Base-by-base conservation (phyloP, 164 flowering plant genomes). In the Umbellularia californica region DNA sequence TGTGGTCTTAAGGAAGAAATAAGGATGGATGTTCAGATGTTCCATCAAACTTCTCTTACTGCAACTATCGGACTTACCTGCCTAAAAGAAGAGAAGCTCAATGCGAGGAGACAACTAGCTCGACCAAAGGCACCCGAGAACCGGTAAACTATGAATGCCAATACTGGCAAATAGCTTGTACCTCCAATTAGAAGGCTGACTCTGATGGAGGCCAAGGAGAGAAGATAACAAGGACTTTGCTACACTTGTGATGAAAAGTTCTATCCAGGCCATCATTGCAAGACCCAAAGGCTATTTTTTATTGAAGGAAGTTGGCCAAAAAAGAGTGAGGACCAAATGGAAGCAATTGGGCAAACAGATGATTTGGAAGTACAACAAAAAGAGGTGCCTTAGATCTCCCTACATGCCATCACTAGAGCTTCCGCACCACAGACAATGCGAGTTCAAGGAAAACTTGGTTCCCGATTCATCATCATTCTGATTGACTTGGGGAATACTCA, bases 241-340 rank as follows among this genome's bases (percentile, higher is more conserved):
- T 71, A 51, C 47, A 25, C 27, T 11, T 55, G 73, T 28, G 65
- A 71, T 24, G 65, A 71, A 55, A 71, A 71, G 35, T 71, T 12
- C 47, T 2, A 14, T 3, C 52, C 30, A 2, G 72, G 66, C 50
- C 66, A 68, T 58, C 2, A 10, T 14, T 74, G 65, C 65, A 27
- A 30, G 52, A 24, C 60, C 9, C 33, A 51, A 23, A 51, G 58
- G 17, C 13, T 68, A 28, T 74, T 25, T 30, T 35, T 74, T 0
- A 35, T 68, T 19, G 70, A 24, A 10, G 70, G 19, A 52, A 52
- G 19, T 14, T 55, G 13, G 47, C 22, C 7, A 24, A 27, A 13
- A 22, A 15, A 10, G 22, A 60, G 27, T 17, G 76, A 65, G 2
- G 64, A 7, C 0, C 13, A 63, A n/a, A 23, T 5, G 12, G 73